Conservation (phyloP, 2,329 filamentous ascomycete species). For the Fonsecaea nubica region DNA sequence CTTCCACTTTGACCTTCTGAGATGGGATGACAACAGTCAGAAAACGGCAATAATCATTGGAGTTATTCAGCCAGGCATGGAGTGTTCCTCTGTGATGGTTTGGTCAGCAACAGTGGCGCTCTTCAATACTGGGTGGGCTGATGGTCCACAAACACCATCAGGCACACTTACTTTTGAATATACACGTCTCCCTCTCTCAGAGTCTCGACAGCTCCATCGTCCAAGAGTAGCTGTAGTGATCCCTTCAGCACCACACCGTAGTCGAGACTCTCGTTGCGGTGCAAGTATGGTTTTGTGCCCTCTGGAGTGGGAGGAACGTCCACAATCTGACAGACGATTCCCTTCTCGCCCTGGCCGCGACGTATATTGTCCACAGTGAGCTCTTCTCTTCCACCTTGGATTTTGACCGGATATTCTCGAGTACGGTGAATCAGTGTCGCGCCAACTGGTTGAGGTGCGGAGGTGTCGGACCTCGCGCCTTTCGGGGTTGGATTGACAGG, state of each 20-base stretch:
- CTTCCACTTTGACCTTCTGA: constrained; percentile 27
- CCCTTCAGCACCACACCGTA: constrained; percentile 43
- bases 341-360: constrained; percentile 20
- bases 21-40: constrained; percentile 34
- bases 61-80: constrained; percentile 23
- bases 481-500: constrained; percentile 46
- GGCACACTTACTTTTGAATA: constrained; percentile 37
- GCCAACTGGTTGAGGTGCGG: not conserved
- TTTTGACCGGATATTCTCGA: constrained; percentile 7
- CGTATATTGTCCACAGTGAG: constrained; percentile 20
- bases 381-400: constrained; percentile 36
- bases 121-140: not conserved
- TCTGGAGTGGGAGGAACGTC: constrained; percentile 35
- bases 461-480: constrained; percentile 26
- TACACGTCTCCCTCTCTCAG: constrained; percentile 41
- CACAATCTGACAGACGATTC: constrained; percentile 39
- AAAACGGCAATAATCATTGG: constrained; percentile 27
- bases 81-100: constrained; percentile 12
- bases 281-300: constrained; percentile 8
- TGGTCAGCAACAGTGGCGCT: not conserved
- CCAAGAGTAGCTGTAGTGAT: constrained; percentile 41
- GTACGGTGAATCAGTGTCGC: constrained; percentile 3
- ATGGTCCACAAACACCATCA: not conserved
- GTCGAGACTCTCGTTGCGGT: constrained; percentile 39
- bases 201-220: constrained; percentile 39